Conservation (phyloP, 768 basidiomycete species). For the Boletellus ananiceps region DNA sequence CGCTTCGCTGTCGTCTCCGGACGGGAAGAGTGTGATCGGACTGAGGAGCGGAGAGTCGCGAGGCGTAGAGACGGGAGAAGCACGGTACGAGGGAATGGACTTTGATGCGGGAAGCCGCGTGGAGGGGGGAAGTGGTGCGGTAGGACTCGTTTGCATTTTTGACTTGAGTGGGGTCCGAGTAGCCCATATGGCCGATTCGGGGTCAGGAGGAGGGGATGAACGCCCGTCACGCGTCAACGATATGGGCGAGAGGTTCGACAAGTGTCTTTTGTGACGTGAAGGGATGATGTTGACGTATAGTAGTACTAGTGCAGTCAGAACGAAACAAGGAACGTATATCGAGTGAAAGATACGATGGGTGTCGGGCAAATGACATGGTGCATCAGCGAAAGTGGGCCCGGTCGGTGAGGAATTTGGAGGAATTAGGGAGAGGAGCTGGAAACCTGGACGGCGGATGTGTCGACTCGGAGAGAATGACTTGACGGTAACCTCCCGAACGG, state of each 20-base stretch:
- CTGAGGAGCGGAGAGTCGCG: slow-evolving; percentile 36
- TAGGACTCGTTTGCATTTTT: slow-evolving; percentile 37
- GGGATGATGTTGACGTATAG: slow-evolving; percentile 40
- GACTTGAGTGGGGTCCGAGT: slow-evolving; percentile 43
- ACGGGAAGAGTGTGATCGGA: slow-evolving; percentile 32
- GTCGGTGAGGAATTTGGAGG: slow-evolving; percentile 28
- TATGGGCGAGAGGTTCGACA: slow-evolving; percentile 27
- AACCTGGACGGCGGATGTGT: slow-evolving; percentile 72
- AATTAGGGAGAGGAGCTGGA: slow-evolving; percentile 77
- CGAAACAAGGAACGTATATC: slow-evolving; percentile 60
- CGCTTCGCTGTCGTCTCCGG: slow-evolving; percentile 43
- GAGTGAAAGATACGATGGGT: slow-evolving; percentile 54
- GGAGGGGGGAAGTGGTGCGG: slow-evolving; percentile 33
- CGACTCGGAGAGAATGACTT: slow-evolving; percentile 81
- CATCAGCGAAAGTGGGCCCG: slow-evolving; percentile 51
- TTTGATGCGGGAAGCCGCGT: slow-evolving; percentile 38
- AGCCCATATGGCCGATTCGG: slow-evolving; percentile 36
- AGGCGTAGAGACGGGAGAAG: slow-evolving; percentile 36
- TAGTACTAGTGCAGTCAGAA: slow-evolving; percentile 49
- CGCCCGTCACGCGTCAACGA: slow-evolving; percentile 30
- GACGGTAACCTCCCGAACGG: slow-evolving; percentile 74
- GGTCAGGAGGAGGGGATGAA: slow-evolving; percentile 23
- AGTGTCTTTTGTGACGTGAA: slow-evolving; percentile 11
- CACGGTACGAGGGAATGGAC: slow-evolving; percentile 37
- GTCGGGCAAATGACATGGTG: slow-evolving; percentile 77